Base-by-base conservation (phyloP, 225 moss, liverwort and hornwort species). In the Thuidium tamariscinum region DNA sequence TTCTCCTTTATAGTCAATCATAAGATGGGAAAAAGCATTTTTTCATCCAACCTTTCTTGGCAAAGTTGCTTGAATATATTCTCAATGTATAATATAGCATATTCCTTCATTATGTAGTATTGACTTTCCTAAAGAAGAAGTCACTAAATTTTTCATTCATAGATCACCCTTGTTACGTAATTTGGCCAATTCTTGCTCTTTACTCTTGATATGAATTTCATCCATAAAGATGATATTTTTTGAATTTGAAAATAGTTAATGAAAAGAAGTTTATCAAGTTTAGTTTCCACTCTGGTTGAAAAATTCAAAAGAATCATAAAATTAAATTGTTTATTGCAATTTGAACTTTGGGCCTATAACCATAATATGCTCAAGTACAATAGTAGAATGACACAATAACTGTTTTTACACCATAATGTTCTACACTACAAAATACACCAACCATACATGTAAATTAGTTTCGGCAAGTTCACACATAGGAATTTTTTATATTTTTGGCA, bases 321-420 rank as follows among this genome's bases (percentile, higher is more conserved):
- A 8, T 69, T 69, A 7, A 44, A 16, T 70, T 2, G 27, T 42
- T 27, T 27, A 42, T 42, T 42, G 9, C 9, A 70, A 42, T 44
- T 27, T 42, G 42, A 44, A 9, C 16, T 42, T 70, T 16, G 1
- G 16, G 1, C 2, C 3, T 29, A 11, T 5, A 10, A 46, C 5
- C 2, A 71, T 46, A 1, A 29, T 29, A 29, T 46, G 11, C 11
- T 19, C 1, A 48, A 0, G 18, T 30, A 1, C 19, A 73, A 48
- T 19, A 11, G 11, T 10, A 16, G 3, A 11, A 30, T 29, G 46
- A 48, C 1, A 48, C 0, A 0, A 0, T 6, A 7, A 18, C 7
- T 73, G 30, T 46, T 27, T n/a, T 44, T 44, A 44, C 44, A 44
- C 44, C 44, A 44, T 9, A 44, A 44, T 44, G 44, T 44, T 44